Evolutionary conservation across 805 yeast genomes (phyloP).

Genomic region (Kazachstania kunashirensis): DNA sequence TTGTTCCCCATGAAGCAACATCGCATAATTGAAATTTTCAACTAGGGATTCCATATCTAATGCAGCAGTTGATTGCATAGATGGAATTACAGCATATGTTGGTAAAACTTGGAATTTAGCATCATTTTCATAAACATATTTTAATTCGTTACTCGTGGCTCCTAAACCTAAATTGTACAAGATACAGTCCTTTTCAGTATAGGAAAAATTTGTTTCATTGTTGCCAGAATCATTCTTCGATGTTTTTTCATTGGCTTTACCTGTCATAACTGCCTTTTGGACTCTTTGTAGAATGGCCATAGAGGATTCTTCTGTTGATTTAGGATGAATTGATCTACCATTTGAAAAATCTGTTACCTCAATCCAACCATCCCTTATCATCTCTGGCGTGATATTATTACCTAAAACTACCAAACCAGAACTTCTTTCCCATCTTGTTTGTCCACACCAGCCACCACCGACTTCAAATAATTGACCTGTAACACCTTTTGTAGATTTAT

Average conservation of each 20-base stretch:
- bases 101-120: conserved; percentile 78
- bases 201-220: conserved; percentile 47
- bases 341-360: conserved; percentile 56
- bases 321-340: conserved; percentile 40
- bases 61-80: conserved; percentile 54
- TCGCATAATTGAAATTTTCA: conserved; percentile 79
- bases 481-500: conserved; percentile 32
- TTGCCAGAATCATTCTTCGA: conserved; percentile 21
- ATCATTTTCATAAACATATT: conserved; percentile 70
- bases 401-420: conserved; percentile 62
- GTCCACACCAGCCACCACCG: conserved; percentile 96
- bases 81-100: conserved; percentile 82
- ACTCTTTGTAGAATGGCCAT: conserved; percentile 66
- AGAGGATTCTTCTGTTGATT: conserved; percentile 62
- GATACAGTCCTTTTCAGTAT: conserved; percentile 60
- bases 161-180: conserved; percentile 87
- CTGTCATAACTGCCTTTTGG: conserved; percentile 27
- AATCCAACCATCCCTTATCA: conserved; percentile 56
- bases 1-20: conserved; percentile 91
- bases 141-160: conserved; percentile 64
- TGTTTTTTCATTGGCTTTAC: conserved; percentile 23
- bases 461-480: conserved; percentile 82
- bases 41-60: conserved; percentile 52
- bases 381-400: conserved; percentile 48
- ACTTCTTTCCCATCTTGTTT: conserved; percentile 91